Base-by-base conservation (phyloP, 2,329 filamentous ascomycete genomes). In the Neophaeococcomyces mojaviensis region DNA sequence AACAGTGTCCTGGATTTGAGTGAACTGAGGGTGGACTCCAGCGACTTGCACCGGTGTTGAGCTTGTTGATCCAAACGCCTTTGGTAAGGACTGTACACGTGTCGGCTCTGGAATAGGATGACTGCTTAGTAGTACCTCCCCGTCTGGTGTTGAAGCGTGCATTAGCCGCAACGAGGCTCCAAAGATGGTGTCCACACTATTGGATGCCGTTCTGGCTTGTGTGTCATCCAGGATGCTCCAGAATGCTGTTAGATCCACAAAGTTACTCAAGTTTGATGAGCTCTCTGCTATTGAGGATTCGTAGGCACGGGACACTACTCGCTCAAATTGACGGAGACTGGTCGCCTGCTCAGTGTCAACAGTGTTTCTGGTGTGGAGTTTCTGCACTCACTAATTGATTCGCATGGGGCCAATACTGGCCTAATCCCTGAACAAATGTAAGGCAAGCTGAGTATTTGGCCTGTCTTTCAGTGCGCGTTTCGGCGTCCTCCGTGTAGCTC, bases 161-260 rank as follows among this genome's bases (percentile, higher is more conserved):
- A 41, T 60, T 1, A 57, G 56, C 35, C 62, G 64, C 2, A 72
- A 52, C 0, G 66, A 66, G 26, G 64, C 49, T 2, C 68, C 69
- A 43, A 72, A 71, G n/a, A 71, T 61, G 18, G 60, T 57, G 12
- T 60, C 58, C 2, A 61, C 60, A 6, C 62, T 63, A 30, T 61
- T 56, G 2, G 59, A 55, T 33, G 46, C 45, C 22, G 69, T 22
- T 22, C 32, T 4, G 6, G n/a, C 19, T 10, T 36, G n/a, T 8
- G 41, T 36, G n/a, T 44, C 37, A 54, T 73, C 70, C 1, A 73
- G 60, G 9, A 73, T 69, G 47, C 72, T 69, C 65, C 70, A 73
- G 53, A 73, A 72, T 18, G 67, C 62, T 3, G 65, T 68, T 0
- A 73, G 62, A 43, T 73, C 69, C 31, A 58, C 6, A 69, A 59